Evolutionary conservation across 805 yeast species (phyloP).

Genomic region (Saccharomyces paradoxus): DNA sequence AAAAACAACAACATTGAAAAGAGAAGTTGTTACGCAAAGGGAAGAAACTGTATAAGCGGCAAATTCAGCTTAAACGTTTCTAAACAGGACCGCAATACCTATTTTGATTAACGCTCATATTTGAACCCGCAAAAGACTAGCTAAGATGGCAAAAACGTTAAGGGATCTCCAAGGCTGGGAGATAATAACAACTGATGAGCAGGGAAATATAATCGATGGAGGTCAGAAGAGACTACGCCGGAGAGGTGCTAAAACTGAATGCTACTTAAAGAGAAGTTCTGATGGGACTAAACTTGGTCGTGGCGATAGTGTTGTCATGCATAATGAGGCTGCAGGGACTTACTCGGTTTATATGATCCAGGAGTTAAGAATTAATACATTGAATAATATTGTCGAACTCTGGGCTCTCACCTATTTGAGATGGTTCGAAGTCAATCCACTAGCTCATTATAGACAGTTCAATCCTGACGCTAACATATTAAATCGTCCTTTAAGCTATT

Average conservation of each 20-base stretch:
- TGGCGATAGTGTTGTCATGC: slow-evolving; percentile 44
- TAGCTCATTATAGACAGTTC: slow-evolving; percentile 17
- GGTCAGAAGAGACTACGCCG: slow-evolving; percentile 8
- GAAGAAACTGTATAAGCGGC: neutral
- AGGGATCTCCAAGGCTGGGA: slow-evolving; percentile 21
- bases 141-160: slow-evolving; percentile 14
- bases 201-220: slow-evolving; percentile 11
- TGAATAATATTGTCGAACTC: slow-evolving; percentile 38
- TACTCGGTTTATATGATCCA: slow-evolving; percentile 38
- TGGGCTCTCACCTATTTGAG: slow-evolving; percentile 39
- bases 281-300: slow-evolving; percentile 40
- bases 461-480: slow-evolving; percentile 12
- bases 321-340: slow-evolving; percentile 25
- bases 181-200: slow-evolving; percentile 13
- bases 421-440: slow-evolving; percentile 30
- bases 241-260: slow-evolving; percentile 3
- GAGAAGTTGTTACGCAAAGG: neutral
- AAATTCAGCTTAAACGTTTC: neutral
- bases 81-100: neutral
- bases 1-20: neutral
- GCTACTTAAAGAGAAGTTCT: slow-evolving; percentile 31
- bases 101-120: neutral
- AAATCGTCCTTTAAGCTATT: slow-evolving; percentile 6
- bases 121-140: neutral
- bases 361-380: slow-evolving; percentile 43